These are phyloP conservation scores for Fusarium concolor DNA, from an alignment of 2,329 filamentous ascomycete genomes.

Conservation along the genomic window DNA sequence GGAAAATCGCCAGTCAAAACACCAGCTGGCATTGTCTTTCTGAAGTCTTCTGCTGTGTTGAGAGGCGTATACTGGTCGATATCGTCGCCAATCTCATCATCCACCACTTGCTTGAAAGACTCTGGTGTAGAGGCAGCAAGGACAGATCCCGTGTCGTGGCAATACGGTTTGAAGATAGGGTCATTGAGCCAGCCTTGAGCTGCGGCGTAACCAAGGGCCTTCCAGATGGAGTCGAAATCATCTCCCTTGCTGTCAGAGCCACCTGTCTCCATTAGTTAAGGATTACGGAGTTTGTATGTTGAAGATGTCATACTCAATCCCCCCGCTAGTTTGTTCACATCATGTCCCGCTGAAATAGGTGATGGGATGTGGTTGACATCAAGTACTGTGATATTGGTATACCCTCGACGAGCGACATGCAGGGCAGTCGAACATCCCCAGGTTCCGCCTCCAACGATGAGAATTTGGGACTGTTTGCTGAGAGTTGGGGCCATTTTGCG, in stretches of 20 bases:
- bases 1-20: slow-evolving; percentile 23
- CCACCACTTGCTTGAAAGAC: slow-evolving; percentile 18
- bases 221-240: background rate
- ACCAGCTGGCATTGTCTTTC: slow-evolving; percentile 26
- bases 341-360: slow-evolving; percentile 30
- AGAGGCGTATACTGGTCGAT: slow-evolving; percentile 15
- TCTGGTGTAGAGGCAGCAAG: slow-evolving; percentile 22
- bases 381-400: slow-evolving; percentile 23
- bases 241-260: slow-evolving; percentile 9
- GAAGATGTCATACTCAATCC: background rate
- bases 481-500: slow-evolving; percentile 4
- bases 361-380: slow-evolving; percentile 30
- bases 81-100: slow-evolving; percentile 25
- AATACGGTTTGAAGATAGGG: slow-evolving; percentile 17
- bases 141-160: slow-evolving; percentile 28
- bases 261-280: background rate
- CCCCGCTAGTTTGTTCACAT: slow-evolving; percentile 34
- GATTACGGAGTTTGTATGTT: too few species aligned
- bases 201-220: slow-evolving; percentile 7
- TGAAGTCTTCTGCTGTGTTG: slow-evolving; percentile 23
- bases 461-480: slow-evolving; percentile 23
- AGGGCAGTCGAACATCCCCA: slow-evolving; percentile 38
- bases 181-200: slow-evolving; percentile 30
- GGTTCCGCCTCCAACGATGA: slow-evolving; percentile 37
- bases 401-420: slow-evolving; percentile 30